Conservation (phyloP, 2,329 filamentous ascomycete genomes). For the Beauveria asiatica region DNA sequence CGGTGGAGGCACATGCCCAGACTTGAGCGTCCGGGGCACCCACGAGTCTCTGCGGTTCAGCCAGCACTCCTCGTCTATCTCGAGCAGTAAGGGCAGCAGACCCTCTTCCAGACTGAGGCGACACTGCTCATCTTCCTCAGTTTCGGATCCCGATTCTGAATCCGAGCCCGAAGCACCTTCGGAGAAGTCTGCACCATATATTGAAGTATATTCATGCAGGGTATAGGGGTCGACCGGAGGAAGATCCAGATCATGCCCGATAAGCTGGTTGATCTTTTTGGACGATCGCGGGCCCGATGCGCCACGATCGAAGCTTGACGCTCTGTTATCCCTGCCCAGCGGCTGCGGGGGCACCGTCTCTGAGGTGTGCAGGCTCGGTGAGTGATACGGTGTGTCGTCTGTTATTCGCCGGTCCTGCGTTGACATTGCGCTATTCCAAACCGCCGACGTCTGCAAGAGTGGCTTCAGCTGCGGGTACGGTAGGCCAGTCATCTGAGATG, state of each 20-base stretch:
- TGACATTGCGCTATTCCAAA: too few relatives aligned
- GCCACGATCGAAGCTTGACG: constrained; percentile 6
- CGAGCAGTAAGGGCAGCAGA: neutral
- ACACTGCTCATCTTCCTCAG: neutral
- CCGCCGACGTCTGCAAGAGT: neutral
- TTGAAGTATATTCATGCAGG: neutral
- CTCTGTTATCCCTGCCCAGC: neutral
- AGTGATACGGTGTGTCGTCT: neutral
- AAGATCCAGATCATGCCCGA: constrained; percentile 29
- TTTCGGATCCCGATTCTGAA: neutral
- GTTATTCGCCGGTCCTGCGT: neutral
- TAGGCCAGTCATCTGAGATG: neutral
- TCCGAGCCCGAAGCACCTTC: neutral
- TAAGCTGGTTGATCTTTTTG: constrained; percentile 34
- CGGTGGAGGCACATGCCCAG: neutral
- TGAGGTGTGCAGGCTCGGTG: neutral
- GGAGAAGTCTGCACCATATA: neutral
- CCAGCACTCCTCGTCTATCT: neutral
- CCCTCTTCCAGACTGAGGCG: neutral
- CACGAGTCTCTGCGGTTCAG: neutral
- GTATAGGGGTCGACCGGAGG: neutral
- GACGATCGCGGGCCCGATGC: constrained; percentile 22
- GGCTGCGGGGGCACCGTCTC: neutral
- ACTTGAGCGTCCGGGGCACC: neutral
- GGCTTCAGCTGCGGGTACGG: neutral